Evolutionary conservation across 2,329 filamentous ascomycete species (phyloP), one percentile per base, ranked within the genome.

Genomic region (Blastomyces parvus): DNA sequence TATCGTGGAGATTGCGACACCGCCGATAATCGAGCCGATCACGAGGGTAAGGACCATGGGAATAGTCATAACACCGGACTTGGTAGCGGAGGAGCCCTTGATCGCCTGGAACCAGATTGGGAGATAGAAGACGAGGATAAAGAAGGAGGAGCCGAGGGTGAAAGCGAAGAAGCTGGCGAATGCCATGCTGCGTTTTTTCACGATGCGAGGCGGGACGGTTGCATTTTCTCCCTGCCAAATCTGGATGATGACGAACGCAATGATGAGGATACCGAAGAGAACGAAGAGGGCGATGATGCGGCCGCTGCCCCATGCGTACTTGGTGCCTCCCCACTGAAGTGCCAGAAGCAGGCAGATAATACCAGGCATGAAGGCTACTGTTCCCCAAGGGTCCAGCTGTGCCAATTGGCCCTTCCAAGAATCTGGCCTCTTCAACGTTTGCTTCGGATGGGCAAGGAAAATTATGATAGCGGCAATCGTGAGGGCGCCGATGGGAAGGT

Each of bases 271-370:
- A n/a, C 78, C 77, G 64, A 81, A 81, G 2, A 84, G 73, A 0
- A 81, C 74, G 33, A 84, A 78, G 13, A 83, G 72, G 0, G 76
- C 76, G 59, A 83, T 79, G 61, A 83, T 76, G 14, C 74, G 76
- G 27, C 71, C 72, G 65, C 74, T 76, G 33, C 68, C 70, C 81
- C 81, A 83, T 1, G 74, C 50, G 48, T 80, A 77, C 40, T 71
- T 77, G 17, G 75, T 76, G 3, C 79, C 76, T 22, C 79, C 79
- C 73, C 75, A 79, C 61, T 82, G 77, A 22, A 83, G 70, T 0
- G 80, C 81, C 1, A 83, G 72, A 63, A 83, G 74, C 7, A 81
- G 67, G 69, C 79, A 78, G 59, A 82, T 71, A 19, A 80, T 72
- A 25, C 75, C 74, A 0, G 75, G 76, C 2, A 82, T 70, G 62